A percentile compares a stretch with the other conserved stretches of the same genome.
These are phyloP conservation scores for Fagus sylvatica DNA, from an alignment of 306 rosid species.

Conservation along the genomic window DNA sequence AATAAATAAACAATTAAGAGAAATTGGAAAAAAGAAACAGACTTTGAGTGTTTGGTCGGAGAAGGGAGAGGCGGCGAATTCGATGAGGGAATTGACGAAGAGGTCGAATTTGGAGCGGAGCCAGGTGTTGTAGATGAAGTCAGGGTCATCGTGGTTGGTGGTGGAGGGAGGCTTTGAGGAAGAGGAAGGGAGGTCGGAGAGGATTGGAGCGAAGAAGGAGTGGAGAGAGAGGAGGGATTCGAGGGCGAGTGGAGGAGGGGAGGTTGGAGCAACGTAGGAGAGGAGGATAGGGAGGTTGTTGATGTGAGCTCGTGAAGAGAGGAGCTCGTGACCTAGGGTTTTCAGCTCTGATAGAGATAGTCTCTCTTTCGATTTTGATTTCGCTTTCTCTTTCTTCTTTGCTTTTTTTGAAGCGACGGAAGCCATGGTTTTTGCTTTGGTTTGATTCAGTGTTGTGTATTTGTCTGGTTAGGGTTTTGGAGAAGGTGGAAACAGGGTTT, in stretches of 20 bases:
- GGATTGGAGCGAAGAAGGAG: slow-evolving; percentile 68
- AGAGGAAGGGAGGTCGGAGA: slow-evolving; percentile 56
- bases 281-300: slow-evolving; percentile 88
- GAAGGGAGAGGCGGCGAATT: slow-evolving; percentile 48
- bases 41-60: slow-evolving; percentile 63
- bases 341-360: slow-evolving; percentile 65
- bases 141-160: slow-evolving; percentile 37
- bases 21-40: background rate
- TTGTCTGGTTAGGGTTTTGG: background rate
- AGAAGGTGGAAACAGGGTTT: background rate
- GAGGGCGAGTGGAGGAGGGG: slow-evolving; percentile 65
- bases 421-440: slow-evolving; percentile 36
- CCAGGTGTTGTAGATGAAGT: slow-evolving; percentile 74
- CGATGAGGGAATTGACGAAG: slow-evolving; percentile 55
- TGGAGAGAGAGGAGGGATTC: slow-evolving; percentile 86
- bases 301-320: slow-evolving; percentile 66
- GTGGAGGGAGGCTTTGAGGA: slow-evolving; percentile 11
- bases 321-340: slow-evolving; percentile 75
- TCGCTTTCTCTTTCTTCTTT: slow-evolving; percentile 29
- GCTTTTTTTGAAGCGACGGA: slow-evolving; percentile 36
- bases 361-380: slow-evolving; percentile 25
- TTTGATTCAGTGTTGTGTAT: too few relatives aligned
- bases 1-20: background rate
- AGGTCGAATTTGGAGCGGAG: slow-evolving; percentile 83
- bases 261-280: slow-evolving; percentile 59